These are phyloP conservation scores for Cladosporium phlei DNA, from an alignment of 2,329 filamentous ascomycete species.

Conservation along the genomic window DNA sequence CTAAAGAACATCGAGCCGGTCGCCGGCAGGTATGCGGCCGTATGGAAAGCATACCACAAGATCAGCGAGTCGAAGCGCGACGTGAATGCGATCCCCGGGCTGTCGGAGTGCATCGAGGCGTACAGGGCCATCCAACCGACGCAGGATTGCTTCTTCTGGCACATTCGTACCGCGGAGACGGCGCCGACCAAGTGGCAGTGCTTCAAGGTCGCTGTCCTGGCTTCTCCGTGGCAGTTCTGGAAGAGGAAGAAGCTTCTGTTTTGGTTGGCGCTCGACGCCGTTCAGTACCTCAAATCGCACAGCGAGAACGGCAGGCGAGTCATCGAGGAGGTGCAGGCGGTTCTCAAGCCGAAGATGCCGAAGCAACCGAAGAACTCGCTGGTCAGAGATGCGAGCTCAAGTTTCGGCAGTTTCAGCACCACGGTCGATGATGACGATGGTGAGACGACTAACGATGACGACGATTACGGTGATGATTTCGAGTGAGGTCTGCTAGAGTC, in stretches of 20 bases:
- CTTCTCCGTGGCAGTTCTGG: slow-evolving; percentile 4
- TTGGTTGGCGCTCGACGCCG: not conserved
- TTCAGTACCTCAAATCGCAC: slow-evolving; percentile 2
- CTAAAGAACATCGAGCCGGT: too few species aligned
- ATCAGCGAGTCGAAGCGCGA: not conserved
- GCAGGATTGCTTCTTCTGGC: not conserved
- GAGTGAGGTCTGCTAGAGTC: too few species aligned
- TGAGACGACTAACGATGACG: too few species aligned
- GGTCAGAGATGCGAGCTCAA: too few species aligned
- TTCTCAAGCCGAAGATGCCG: not conserved
- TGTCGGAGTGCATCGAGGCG: not conserved
- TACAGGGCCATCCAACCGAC: not conserved
- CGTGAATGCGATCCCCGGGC: not conserved
- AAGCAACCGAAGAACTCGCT: not conserved
- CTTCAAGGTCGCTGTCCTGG: slow-evolving; percentile 15
- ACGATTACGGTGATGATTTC: too few species aligned
- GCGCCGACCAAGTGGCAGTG: not conserved
- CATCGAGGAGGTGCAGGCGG: not conserved
- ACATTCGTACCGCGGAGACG: not conserved
- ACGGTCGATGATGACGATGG: too few species aligned
- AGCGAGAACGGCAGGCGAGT: not conserved
- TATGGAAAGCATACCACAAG: not conserved
- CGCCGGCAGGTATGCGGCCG: too few species aligned
- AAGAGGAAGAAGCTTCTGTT: slow-evolving; percentile 4
- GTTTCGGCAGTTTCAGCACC: too few species aligned